Evolutionary conservation across 805 yeast genomes (phyloP).

Genomic region (Millerago galiae): DNA sequence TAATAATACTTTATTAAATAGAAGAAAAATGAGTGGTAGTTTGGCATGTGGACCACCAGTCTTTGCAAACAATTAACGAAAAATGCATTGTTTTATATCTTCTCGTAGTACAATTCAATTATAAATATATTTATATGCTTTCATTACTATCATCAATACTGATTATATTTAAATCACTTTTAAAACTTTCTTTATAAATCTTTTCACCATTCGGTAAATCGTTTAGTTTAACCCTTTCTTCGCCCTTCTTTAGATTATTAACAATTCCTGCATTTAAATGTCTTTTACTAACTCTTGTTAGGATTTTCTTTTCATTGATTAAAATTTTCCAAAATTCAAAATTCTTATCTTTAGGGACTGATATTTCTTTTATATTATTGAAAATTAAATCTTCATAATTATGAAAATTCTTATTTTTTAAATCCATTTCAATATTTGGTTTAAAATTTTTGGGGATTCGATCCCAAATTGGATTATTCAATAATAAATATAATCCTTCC

Average conservation of each 20-base stretch:
- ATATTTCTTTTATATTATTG: slow-evolving; percentile 7
- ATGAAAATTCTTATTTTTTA: not conserved
- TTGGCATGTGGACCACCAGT: slow-evolving; percentile 12
- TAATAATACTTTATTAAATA: slow-evolving; percentile 22
- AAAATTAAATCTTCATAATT: not conserved
- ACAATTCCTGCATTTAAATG: slow-evolving; percentile 59
- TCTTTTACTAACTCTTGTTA: slow-evolving; percentile 56
- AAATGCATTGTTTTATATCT: not conserved
- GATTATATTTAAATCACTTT: slow-evolving; percentile 20
- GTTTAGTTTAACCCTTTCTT: slow-evolving; percentile 41
- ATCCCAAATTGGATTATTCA: slow-evolving; percentile 17
- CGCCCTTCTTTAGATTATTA: slow-evolving; percentile 41
- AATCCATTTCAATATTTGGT: slow-evolving; percentile 4
- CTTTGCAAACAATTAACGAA: not conserved
- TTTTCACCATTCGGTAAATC: slow-evolving; percentile 59
- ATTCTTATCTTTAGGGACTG: slow-evolving; percentile 20
- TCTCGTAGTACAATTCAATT: not conserved
- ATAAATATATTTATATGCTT: not conserved
- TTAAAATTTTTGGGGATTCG: slow-evolving; percentile 34
- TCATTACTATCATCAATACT: slow-evolving; percentile 22
- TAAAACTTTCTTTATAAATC: slow-evolving; percentile 20
- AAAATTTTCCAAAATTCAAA: slow-evolving; percentile 47
- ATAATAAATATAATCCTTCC: slow-evolving; percentile 14
- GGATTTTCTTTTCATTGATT: slow-evolving; percentile 38
- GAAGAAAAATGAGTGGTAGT: slow-evolving; percentile 20